These are phyloP conservation scores for Ammopiptanthus mongolicus DNA, from an alignment of 306 rosid genomes.

Conservation along the genomic window DNA sequence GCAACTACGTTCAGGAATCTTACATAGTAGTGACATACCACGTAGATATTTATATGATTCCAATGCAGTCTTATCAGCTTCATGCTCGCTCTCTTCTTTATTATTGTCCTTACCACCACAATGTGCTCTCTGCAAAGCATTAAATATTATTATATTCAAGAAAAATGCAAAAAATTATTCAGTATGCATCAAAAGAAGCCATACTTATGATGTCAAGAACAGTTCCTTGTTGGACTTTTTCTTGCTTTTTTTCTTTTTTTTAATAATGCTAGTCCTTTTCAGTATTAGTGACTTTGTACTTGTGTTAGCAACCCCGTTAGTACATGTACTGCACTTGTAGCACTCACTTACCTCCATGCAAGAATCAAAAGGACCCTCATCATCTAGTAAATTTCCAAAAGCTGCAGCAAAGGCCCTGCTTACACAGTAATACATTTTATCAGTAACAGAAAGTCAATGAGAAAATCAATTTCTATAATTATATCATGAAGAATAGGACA, in stretches of 20 bases:
- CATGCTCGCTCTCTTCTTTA: constrained; percentile 18
- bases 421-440: constrained; percentile 13
- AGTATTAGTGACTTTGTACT: constrained; percentile 7
- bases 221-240: neutral
- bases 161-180: neutral
- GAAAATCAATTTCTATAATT: neutral
- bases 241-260: neutral
- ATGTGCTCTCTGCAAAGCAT: constrained; percentile 31
- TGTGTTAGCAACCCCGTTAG: neutral
- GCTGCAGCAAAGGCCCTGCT: constrained; percentile 50
- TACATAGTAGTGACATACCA: constrained; percentile 33
- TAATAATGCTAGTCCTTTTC: constrained; percentile 13
- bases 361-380: constrained; percentile 36
- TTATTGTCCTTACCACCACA: constrained; percentile 21
- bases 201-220: neutral
- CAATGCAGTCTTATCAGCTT: constrained; percentile 21
- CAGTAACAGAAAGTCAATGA: constrained; percentile 3
- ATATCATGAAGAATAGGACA: constrained; percentile 4
- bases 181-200: neutral
- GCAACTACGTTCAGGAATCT: neutral
- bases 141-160: constrained; percentile 8
- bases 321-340: constrained; percentile 17
- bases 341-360: constrained; percentile 46
- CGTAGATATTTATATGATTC: constrained; percentile 24
- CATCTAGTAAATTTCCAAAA: constrained; percentile 45